phyloP scores from a whole-genome alignment of 257 asterid genomes.

The Fraxinus quadrangulata region DNA sequence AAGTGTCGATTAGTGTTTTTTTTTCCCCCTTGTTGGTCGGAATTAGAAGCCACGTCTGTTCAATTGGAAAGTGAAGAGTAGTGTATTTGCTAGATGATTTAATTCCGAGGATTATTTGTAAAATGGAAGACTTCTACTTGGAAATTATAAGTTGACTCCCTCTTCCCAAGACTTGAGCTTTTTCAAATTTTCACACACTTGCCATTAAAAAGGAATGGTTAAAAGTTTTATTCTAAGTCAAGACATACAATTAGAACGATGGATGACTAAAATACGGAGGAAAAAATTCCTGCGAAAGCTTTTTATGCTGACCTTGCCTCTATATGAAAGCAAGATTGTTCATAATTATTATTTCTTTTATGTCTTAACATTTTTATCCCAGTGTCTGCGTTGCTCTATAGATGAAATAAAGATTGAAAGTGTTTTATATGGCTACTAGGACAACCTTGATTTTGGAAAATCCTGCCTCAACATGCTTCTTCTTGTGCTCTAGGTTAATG shows the following conservation, averaged over 20 bases:
- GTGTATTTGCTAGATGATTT: slow-evolving; percentile 1
- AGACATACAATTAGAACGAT: background rate
- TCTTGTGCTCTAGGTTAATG: slow-evolving; percentile 23
- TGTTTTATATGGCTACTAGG: background rate
- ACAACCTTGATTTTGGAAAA: slow-evolving; percentile 18
- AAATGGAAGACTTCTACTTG: slow-evolving; percentile 21
- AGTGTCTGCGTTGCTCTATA: slow-evolving; percentile 5
- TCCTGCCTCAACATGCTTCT: slow-evolving; percentile 3
- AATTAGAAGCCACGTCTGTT: background rate
- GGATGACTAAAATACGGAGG: slow-evolving; percentile 9
- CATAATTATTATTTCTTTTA: background rate
- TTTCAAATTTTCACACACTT: slow-evolving; percentile 3
- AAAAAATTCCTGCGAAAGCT: background rate
- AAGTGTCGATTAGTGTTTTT: background rate
- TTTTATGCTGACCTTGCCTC: background rate
- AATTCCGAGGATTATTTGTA: slow-evolving; percentile 16
- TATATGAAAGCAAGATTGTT: background rate
- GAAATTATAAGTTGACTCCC: slow-evolving; percentile 34
- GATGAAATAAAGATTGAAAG: slow-evolving; percentile 13
- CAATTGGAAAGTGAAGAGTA: slow-evolving; percentile 14
- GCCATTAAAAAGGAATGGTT: slow-evolving; percentile 6
- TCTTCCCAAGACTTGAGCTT: slow-evolving; percentile 6
- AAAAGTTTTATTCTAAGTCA: slow-evolving; percentile 9
- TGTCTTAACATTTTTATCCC: background rate
- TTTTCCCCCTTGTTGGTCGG: background rate